phyloP scores from a whole-genome alignment of 345 rosid genomes.

The Rhizophora mangle region DNA sequence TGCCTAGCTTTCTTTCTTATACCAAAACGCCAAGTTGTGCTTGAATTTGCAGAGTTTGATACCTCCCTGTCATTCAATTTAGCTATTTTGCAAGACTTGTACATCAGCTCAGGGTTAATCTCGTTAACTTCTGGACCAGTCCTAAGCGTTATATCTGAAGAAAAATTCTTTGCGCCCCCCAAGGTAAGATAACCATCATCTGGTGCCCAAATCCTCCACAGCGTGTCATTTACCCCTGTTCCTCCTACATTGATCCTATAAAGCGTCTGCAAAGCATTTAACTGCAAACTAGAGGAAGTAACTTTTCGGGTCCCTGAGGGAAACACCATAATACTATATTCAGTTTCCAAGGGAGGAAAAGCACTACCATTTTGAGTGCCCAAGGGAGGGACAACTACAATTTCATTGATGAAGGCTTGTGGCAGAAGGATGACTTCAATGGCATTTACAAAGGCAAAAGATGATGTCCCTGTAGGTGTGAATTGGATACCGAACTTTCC shows the following conservation, averaged over 20 bases:
- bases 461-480: not conserved
- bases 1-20: conserved; percentile 9
- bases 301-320: not conserved
- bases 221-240: too few relatives aligned
- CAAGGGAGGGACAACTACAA: not conserved
- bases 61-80: not conserved
- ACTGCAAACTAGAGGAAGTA: not conserved
- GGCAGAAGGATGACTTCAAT: conserved; percentile 11
- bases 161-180: not conserved
- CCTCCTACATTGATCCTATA: conserved; percentile 10
- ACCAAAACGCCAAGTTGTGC: conserved; percentile 10
- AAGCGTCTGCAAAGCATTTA: conserved; percentile 3
- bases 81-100: conserved; percentile 5
- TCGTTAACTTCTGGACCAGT: not conserved
- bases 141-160: too few relatives aligned
- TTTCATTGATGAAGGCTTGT: not conserved
- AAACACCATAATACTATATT: too few relatives aligned
- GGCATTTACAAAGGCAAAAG: conserved; percentile 16
- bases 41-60: not conserved
- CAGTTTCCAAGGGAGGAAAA: too few relatives aligned
- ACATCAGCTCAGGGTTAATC: not conserved
- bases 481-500: conserved; percentile 18
- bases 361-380: not conserved
- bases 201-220: conserved; percentile 2
- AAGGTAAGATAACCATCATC: not conserved